These are phyloP conservation scores for Phoenix roebelenii DNA, from an alignment of 176 grass and related monocot species.

Conservation along the genomic window DNA sequence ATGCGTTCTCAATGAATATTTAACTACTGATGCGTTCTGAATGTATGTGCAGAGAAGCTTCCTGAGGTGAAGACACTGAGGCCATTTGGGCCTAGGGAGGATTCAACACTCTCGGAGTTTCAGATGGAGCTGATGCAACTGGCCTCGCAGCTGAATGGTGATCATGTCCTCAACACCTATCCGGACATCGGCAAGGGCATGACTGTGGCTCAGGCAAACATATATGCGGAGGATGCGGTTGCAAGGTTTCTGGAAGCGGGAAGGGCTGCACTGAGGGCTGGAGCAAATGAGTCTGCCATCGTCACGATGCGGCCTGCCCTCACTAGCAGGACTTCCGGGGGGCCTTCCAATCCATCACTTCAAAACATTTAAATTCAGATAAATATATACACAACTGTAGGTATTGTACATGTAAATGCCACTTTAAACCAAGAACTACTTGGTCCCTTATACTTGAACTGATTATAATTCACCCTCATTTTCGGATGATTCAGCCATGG, in stretches of 20 bases:
- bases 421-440: too few species aligned
- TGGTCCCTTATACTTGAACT: too few species aligned
- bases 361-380: conserved; percentile 7
- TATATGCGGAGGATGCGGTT: conserved; percentile 88
- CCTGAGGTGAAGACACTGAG: conserved; percentile 78
- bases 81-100: conserved; percentile 80
- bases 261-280: conserved; percentile 68
- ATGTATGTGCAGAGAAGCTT: conserved; percentile 56
- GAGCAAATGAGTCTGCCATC: conserved; percentile 84
- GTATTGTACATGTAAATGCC: too few species aligned
- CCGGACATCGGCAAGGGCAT: conserved; percentile 90
- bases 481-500: too few species aligned
- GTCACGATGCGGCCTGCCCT: conserved; percentile 92
- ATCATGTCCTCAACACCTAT: conserved; percentile 91
- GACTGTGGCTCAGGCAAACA: conserved; percentile 77
- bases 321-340: conserved; percentile 49
- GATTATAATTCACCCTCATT: too few species aligned
- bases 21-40: too few species aligned
- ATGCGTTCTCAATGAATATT: too few species aligned
- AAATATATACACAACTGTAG: too few species aligned
- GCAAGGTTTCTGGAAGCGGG: conserved; percentile 91
- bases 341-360: conserved; percentile 33
- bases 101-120: conserved; percentile 70
- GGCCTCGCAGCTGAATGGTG: conserved; percentile 85
- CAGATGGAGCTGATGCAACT: conserved; percentile 98